A percentile compares a stretch with the other conserved stretches of the same genome.
These are phyloP conservation scores for Aureobasidium sp. DNA, from an alignment of 2,329 filamentous ascomycete species.

Conservation along the genomic window DNA sequence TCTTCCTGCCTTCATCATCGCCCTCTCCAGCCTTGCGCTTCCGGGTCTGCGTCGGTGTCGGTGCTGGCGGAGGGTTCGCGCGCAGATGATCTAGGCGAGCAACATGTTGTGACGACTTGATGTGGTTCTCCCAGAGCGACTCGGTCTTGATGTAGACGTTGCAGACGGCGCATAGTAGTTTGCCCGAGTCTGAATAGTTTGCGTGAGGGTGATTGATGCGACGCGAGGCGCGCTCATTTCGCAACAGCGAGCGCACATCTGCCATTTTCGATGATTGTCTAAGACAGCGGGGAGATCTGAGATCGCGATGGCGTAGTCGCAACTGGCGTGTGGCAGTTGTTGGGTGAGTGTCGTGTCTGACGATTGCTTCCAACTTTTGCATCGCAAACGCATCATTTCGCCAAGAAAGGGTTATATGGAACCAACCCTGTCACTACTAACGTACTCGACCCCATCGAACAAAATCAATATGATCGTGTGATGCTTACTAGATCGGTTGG, in stretches of 20 bases:
- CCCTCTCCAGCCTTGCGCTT: slow-evolving; percentile 45
- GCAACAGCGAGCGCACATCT: slow-evolving; percentile 71
- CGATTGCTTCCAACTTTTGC: slow-evolving; percentile 9
- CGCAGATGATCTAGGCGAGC: slow-evolving; percentile 31
- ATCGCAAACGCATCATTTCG: slow-evolving; percentile 6
- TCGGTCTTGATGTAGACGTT: slow-evolving; percentile 59
- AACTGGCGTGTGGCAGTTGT: background rate
- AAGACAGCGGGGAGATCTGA: background rate
- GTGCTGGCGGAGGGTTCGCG: slow-evolving; percentile 21
- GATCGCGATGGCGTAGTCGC: background rate
- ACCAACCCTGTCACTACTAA: background rate
- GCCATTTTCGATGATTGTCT: slow-evolving; percentile 48
- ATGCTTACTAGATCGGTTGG: background rate
- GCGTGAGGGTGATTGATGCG: slow-evolving; percentile 65
- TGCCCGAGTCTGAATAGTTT: slow-evolving; percentile 60
- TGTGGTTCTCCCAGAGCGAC: slow-evolving; percentile 59
- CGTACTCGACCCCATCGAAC: background rate
- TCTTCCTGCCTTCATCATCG: slow-evolving; percentile 19
- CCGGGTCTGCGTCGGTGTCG: slow-evolving; percentile 30
- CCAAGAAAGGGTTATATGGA: background rate
- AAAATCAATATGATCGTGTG: background rate
- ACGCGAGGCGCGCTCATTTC: slow-evolving; percentile 67
- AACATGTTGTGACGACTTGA: slow-evolving; percentile 43
- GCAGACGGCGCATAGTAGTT: slow-evolving; percentile 61
- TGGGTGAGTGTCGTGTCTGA: background rate